A percentile compares a stretch with the other conserved stretches of the same genome.
These are phyloP conservation scores for Metschnikowia amazonensis DNA, from an alignment of 805 yeast genomes.

Conservation along the genomic window DNA sequence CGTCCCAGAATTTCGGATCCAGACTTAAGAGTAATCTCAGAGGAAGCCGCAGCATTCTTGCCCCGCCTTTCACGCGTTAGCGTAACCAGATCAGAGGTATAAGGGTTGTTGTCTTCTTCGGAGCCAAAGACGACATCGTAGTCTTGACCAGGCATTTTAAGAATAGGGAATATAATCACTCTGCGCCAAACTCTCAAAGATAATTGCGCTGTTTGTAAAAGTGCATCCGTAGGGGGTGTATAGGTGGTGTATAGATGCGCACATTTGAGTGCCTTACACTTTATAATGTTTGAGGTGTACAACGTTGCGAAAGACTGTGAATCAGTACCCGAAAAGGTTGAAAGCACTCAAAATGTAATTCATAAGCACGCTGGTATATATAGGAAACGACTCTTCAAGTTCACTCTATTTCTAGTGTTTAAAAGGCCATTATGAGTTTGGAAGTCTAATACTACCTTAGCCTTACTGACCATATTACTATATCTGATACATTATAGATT, in stretches of 20 bases:
- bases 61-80: conserved; percentile 6
- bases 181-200: background rate
- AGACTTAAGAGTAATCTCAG: background rate
- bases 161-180: background rate
- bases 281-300: background rate
- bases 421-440: too few species aligned
- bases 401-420: too few species aligned
- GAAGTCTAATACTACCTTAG: too few species aligned
- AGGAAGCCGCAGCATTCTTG: background rate
- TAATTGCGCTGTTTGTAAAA: background rate
- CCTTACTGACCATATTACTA: too few species aligned
- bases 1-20: background rate
- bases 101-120: conserved; percentile 38
- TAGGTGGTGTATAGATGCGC: conserved; percentile 1
- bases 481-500: too few species aligned
- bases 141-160: background rate
- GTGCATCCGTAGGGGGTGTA: conserved; percentile 4
- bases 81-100: conserved; percentile 2
- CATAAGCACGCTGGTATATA: too few species aligned
- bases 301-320: background rate
- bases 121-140: conserved; percentile 13
- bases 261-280: background rate
- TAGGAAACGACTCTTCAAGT: too few species aligned
- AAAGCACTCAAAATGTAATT: background rate
- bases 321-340: background rate